Base-by-base conservation (phyloP, 441 rosid genomes). In the Gossypium trilobum region DNA sequence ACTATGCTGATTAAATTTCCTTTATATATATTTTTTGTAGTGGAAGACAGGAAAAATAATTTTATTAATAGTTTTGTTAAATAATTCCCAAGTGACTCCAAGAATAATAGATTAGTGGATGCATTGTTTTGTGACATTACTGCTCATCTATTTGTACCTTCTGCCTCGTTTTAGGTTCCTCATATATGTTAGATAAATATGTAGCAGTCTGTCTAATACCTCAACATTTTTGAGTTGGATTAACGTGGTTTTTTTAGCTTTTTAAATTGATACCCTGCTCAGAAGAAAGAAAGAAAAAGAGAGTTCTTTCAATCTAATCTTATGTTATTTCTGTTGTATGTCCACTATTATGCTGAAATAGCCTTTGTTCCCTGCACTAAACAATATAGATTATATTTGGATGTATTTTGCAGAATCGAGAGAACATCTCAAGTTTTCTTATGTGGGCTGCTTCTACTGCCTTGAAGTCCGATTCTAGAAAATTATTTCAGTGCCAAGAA, bases 401-500 rank as follows among this genome's bases (percentile, higher is more conserved):
- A 70, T 78, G 70, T 77, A 16, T 69, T 78, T 66, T 75, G 58
- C 92, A 94, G 99, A 83, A 85, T 62, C 79, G 6, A 78, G 91
- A 81, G 78, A 86, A 78, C 84, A 85, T 91, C 80, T 85, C 85
- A 62, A 82, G 81, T 74, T 92, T 95, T 84, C 84, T 92, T 75
- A 54, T 78, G 77, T 92, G 99, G 96, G 91, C 90, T 48, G 81
- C 83, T 75, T 87, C 97, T 77, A 81, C 84, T 69, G 94, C 97
- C 55, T 59, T 86, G 81, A 86, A 77, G 77, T 83, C 86, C 29
- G 89, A 88, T 71, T 68, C 81, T 36, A 75, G 42, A 58, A 74
- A 70, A 74, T 67, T 44, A 52, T 70, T 71, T 50, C 77, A 68
- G 61, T 71, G 62, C 46, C 74, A 70, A 71, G 81, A 69, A 69